Evolutionary conservation across 2,329 filamentous ascomycete species (phyloP), one percentile per base, ranked within the genome.

Genomic region (Onygenales sp.): DNA sequence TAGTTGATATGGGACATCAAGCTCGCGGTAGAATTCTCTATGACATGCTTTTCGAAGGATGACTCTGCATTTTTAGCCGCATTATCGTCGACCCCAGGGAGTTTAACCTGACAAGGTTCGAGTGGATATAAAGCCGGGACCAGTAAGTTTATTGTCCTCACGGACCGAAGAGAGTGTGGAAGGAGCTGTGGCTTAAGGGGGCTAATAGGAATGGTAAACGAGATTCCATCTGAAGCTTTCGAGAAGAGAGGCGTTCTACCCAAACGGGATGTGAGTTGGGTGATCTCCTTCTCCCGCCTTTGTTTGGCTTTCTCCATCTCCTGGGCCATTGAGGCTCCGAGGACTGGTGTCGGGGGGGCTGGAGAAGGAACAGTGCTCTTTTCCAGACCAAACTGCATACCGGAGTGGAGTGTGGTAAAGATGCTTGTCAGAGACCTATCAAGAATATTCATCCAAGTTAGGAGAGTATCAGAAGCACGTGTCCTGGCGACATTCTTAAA

Each of bases 1-100:
- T 85, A 88, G 64, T 92, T 92, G 60, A 92, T 68, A 60, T 88
- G 85, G 55, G 81, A 85, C 71, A 86, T 86, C 53, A 93, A 69
- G 8, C 78, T 84, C 71, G 84, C 75, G 43, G 83, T 75, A 41
- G 73, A 75, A 60, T 82, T 78, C 51, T 81, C 74, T 31, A 68
- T 69, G 13, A 79, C 77, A 66, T 79, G 83, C 54, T 78, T 69
- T 6, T 77, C 72, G 60, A 92, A 93, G 0, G 83, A 74, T 50
- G 78, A 75, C 66, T 90, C 84, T 2, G 88, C 74, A 1, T 75
- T 74, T 61, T 81, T 79, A 1, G 82, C 84, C 55, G 84, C 82
- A 10, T 73, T 67, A 0, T 78, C 75, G 17, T 81, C 77, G 2
- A 83, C 79, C 47, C 84, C 83, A 63, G 83, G 83, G 41, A 92